Base-by-base conservation (phyloP, 257 asterid species). In the Ballota nigra region DNA sequence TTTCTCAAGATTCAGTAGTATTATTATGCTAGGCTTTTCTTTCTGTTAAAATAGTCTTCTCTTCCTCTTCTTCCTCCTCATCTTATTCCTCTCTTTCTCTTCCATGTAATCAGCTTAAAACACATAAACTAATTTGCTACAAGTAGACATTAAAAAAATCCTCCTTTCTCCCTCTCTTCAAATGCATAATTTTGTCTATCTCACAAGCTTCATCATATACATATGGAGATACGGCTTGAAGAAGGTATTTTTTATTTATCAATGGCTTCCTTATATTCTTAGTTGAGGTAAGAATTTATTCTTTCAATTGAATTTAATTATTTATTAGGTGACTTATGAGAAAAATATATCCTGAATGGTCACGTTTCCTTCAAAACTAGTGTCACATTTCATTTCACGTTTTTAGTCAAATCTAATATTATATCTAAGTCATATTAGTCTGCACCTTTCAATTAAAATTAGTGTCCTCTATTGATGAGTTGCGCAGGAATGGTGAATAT, bases 11-110 rank as follows among this genome's bases (percentile, higher is more conserved):
- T 68, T 72, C 63, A 55, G 22, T 59, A 61, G n/a, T n/a, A n/a
- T n/a, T n/a, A n/a, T 53, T 63, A 61, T 65, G 74, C 78, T 77
- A 80, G 79, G 72, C 66, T 69, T 64, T 41, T 72, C 41, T 43
- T 63, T 64, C 60, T 63, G 23, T 59, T 69, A 57, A 57, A 23
- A 57, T 55, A 49, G 6, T 31, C 34, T 31, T 31, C 34, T 5
- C n/a, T n/a, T n/a, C n/a, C n/a, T 33, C 38, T 33, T 33, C 38
- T 33, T 33, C 38, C 6, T 33, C 38, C 8, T 33, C 3, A 43
- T 34, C 69, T 52, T 67, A 63, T 55, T 23, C 47, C 59, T 47
- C 69, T 7, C 67, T 56, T 65, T 18, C 59, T 55, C 4, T 33
- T 4, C 53, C 11, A 7, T 43, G 41, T 56, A 51, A 40, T 4